Base-by-base conservation (phyloP, 768 basidiomycete genomes). In the Tricholomella constricta region DNA sequence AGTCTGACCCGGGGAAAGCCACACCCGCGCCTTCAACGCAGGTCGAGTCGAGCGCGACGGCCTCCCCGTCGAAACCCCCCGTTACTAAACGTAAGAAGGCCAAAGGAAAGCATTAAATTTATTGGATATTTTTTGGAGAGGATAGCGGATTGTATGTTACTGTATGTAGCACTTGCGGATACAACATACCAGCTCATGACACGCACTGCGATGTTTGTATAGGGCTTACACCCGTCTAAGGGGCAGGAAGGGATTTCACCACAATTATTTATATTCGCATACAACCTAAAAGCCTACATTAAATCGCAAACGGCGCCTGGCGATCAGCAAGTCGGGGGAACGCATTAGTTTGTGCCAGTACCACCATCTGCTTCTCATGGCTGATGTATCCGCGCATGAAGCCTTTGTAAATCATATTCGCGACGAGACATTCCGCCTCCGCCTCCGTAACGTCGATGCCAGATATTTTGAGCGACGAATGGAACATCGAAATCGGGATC, bases 311-410 rank as follows among this genome's bases (percentile, higher is more conserved):
- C 1, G 88, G 86, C 6, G 78, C 69, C 31, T 76, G 77, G 29
- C 85, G 73, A 55, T 90, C 88, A 23, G 77, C 81, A 14, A 91
- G 69, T 55, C 78, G 78, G 3, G 94, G 93, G 65, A 97, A 98
- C 6, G 93, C 82, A 62, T 88, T 89, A 20, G 76, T 79, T 57
- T 82, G 81, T 1, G 91, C 86, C 40, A 98, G 69, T 5, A 99
- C 97, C 4, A 98, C 92, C 83, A 89, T 92, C 73, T 91, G 89
- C 69, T 90, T 91, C 65, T 91, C 91, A 63, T 99, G 97, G 45
- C 93, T 94, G 62, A 99, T 94, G 70, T 98, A 99, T 8, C 97
- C 97, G 45, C 90, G 82, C 71, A 98, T 87, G 68, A 86, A 91
- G 17, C 90, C 91, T 72, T 88, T 91, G 74, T 88, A 94, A 38